Conservation (phyloP, 352 stramenopile genomes). For the Globisporangium orthogonon region DNA sequence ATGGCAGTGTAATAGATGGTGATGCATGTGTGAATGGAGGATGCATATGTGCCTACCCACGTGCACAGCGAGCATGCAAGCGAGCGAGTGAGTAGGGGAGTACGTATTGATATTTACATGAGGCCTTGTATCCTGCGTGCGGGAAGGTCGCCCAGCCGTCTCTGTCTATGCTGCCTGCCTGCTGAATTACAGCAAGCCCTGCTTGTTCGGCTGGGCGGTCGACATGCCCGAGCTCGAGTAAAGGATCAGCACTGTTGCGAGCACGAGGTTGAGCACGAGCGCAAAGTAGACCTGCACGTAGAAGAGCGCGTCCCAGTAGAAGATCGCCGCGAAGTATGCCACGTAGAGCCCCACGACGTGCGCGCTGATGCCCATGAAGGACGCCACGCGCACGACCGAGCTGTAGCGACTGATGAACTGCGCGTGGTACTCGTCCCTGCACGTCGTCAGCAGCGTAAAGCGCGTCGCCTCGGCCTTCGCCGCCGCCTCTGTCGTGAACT, state of each 20-base stretch:
- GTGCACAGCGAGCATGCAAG: not conserved
- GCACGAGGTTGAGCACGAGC: slow-evolving; percentile 55
- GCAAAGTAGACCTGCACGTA: slow-evolving; percentile 78
- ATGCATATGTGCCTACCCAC: not conserved
- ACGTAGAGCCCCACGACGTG: slow-evolving; percentile 71
- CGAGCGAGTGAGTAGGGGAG: not conserved
- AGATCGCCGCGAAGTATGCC: slow-evolving; percentile 60
- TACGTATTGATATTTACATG: slow-evolving; percentile 13
- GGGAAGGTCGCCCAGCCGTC: not conserved
- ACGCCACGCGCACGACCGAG: slow-evolving; percentile 59
- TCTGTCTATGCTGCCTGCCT: not conserved
- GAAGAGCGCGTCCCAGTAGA: slow-evolving; percentile 65
- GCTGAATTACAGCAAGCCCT: slow-evolving; percentile 20
- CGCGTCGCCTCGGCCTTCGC: slow-evolving; percentile 53
- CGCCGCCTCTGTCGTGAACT: slow-evolving; percentile 59
- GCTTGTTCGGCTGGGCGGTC: slow-evolving; percentile 32
- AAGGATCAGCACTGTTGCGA: slow-evolving; percentile 40
- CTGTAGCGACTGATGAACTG: slow-evolving; percentile 53
- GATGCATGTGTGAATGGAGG: not conserved
- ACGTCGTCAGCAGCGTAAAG: slow-evolving; percentile 50
- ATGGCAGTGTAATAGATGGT: not conserved
- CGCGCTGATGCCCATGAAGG: slow-evolving; percentile 77
- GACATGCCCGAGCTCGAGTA: slow-evolving; percentile 69
- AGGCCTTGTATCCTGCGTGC: not conserved
- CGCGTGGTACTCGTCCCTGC: slow-evolving; percentile 52